phyloP scores from a whole-genome alignment of 257 asterid species.

The Mitragyna speciosa region DNA sequence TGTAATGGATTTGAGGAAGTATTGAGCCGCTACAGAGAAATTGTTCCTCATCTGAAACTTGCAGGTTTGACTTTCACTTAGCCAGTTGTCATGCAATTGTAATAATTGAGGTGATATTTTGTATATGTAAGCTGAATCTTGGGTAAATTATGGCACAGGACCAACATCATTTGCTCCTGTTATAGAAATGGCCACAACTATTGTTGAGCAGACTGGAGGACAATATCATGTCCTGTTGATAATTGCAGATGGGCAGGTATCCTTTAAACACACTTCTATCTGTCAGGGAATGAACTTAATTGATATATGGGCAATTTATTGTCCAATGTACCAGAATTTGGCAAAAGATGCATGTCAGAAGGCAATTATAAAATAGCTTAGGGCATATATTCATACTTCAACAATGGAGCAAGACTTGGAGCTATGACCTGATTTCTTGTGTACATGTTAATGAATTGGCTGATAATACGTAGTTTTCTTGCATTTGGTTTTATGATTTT shows the following conservation, averaged over 20 bases:
- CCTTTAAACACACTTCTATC: too few relatives aligned
- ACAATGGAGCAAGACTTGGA: neutral
- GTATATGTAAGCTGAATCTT: constrained; percentile 21
- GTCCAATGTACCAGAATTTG: neutral
- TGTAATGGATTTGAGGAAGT: constrained; percentile 96
- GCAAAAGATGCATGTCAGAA: neutral
- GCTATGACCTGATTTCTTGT: neutral
- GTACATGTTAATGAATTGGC: neutral
- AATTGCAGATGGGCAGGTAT: constrained; percentile 98
- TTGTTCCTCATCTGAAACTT: constrained; percentile 65
- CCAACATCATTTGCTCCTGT: constrained; percentile 96
- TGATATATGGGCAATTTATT: neutral
- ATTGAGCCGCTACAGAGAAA: constrained; percentile 69
- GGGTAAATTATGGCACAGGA: constrained; percentile 51
- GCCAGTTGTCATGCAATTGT: constrained; percentile 10
- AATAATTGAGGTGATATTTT: neutral
- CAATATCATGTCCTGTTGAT: constrained; percentile 89
- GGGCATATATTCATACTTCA: neutral
- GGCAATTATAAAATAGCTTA: too few relatives aligned
- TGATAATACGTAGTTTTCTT: neutral
- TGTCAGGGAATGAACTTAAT: neutral
- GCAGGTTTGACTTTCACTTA: constrained; percentile 56
- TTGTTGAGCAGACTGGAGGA: constrained; percentile 87
- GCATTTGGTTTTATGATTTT: neutral
- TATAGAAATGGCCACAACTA: constrained; percentile 80